Evolutionary conservation across 768 basidiomycete species (phyloP).

Genomic region (Phylloporus arenicola): DNA sequence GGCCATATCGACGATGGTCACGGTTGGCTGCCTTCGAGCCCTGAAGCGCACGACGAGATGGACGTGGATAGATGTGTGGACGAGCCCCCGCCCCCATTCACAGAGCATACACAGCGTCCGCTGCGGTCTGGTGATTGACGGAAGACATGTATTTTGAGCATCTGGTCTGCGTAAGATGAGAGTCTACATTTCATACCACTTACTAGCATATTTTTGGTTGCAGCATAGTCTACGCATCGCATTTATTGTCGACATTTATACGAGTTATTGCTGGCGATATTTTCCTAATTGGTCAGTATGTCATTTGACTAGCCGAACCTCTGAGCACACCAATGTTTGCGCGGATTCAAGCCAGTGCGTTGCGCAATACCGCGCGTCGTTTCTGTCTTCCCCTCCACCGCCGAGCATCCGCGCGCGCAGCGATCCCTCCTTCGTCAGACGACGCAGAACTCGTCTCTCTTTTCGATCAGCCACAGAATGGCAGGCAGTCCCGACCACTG

Average conservation of each 20-base stretch:
- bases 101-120: constrained; percentile 10
- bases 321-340: constrained; percentile 29
- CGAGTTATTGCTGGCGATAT: neutral
- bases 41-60: constrained; percentile 13
- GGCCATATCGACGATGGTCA: constrained; percentile 7
- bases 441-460: constrained; percentile 62
- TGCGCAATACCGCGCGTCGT: constrained; percentile 27
- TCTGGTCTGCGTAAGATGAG: constrained; percentile 10
- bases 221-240: constrained; percentile 25
- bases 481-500: constrained; percentile 36
- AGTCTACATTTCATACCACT: constrained; percentile 25
- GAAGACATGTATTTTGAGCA: constrained; percentile 2
- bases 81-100: constrained; percentile 13
- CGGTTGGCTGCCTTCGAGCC: constrained; percentile 6
- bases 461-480: constrained; percentile 60
- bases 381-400: constrained; percentile 30
- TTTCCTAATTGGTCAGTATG: constrained; percentile 14
- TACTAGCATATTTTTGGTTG: constrained; percentile 24
- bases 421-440: constrained; percentile 57
- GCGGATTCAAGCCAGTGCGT: constrained; percentile 35
- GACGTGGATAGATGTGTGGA: constrained; percentile 20
- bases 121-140: constrained; percentile 11
- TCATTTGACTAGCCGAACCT: neutral
- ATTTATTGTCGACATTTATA: constrained; percentile 20
- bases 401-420: constrained; percentile 36